Evolutionary conservation across 805 yeast genomes (phyloP), one percentile per base, ranked within the genome.

Genomic region (Yarrowia bubula): DNA sequence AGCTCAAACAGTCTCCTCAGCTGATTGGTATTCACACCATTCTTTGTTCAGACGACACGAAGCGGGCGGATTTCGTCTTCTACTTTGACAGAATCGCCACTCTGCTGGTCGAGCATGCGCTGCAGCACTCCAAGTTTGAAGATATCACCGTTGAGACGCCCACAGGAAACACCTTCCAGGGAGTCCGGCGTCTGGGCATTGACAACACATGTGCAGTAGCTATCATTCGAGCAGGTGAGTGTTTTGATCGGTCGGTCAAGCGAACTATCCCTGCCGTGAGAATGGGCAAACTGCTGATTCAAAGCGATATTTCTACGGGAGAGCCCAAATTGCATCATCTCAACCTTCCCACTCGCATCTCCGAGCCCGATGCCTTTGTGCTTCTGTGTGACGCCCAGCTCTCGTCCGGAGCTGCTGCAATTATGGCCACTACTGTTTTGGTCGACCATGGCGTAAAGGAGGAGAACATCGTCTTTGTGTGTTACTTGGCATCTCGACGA

Each of bases 251-350:
- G 35, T 87, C 97, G 0, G 78, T 93, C 43, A 84, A 89, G 67
- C 86, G 86, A 69, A 84, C 92, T 0, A 79, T 91, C 31, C 97
- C 0, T 9, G 90, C 86, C 60, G 86, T 90, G 11, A 81, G 84
- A 10, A 81, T 91, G 39, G 98, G 99, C 0, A 90, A 92, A 72
- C 74, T 93, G 28, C 78, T 93, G 53, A 92, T 93, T 70, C 97
- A 92, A 75, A 87, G 96, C 8, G 97, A 92, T 74, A 80, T 95
- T 0, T 76, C 79, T 22, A 92, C 98, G 0, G 98, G 98, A 8
- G 98, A 93, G 76, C 98, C 99, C 0, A 92, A 88, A 72, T 79
- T 95, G 67, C 97, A 92, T 74, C 85, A 87, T n/a, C 88, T 88
- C 68, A 82, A 84, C 28, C 75, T 93, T 42, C 97, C 98, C 0